Percentiles rank a stretch among this genome's conserved stretches.
phyloP scores from a whole-genome alignment of 2,329 filamentous ascomycete genomes.

The Aschersonia sp. region DNA sequence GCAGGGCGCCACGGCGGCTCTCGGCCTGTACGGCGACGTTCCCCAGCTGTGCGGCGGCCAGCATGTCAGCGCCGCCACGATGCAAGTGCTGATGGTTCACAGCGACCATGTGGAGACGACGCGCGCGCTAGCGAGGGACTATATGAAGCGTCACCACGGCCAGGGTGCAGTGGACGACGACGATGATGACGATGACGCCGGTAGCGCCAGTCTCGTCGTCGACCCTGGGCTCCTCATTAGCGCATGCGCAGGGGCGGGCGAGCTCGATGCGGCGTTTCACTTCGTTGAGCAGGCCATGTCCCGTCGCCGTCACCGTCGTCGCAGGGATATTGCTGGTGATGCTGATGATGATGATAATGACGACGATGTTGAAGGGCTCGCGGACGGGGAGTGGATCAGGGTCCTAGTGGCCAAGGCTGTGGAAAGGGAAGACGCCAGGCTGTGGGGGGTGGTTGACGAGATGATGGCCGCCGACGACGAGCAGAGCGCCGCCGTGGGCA shows the following conservation, averaged over 20 bases:
- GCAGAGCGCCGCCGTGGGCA: constrained; percentile 8
- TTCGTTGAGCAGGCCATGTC: constrained; percentile 10
- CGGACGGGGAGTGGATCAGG: constrained; percentile 12
- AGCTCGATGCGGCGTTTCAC: constrained; percentile 20
- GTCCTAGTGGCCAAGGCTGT: constrained; percentile 13
- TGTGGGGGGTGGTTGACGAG: constrained; percentile 18
- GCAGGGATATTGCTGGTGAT: constrained; percentile 2
- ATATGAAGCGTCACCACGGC: constrained; percentile 9
- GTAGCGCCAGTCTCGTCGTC: constrained; percentile 4
- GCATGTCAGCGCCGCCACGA: constrained; percentile 9
- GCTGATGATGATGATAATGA: not conserved
- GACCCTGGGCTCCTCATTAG: constrained; percentile 14
- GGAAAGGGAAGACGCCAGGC: constrained; percentile 14
- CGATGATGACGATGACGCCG: not conserved
- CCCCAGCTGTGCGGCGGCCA: constrained; percentile 13
- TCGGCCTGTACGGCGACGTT: constrained; percentile 14
- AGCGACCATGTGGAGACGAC: constrained; percentile 11
- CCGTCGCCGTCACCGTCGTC: not conserved
- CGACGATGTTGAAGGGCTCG: not conserved
- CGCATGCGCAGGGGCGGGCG: constrained; percentile 13
- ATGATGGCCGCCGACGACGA: constrained; percentile 11
- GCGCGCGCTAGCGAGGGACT: constrained; percentile 14
- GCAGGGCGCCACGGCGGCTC: too few relatives aligned
- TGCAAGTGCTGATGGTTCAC: constrained; percentile 16
- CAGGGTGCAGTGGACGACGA: not conserved